These are phyloP conservation scores for Fusarium albidum DNA, from an alignment of 2,329 filamentous ascomycete species.

Conservation along the genomic window DNA sequence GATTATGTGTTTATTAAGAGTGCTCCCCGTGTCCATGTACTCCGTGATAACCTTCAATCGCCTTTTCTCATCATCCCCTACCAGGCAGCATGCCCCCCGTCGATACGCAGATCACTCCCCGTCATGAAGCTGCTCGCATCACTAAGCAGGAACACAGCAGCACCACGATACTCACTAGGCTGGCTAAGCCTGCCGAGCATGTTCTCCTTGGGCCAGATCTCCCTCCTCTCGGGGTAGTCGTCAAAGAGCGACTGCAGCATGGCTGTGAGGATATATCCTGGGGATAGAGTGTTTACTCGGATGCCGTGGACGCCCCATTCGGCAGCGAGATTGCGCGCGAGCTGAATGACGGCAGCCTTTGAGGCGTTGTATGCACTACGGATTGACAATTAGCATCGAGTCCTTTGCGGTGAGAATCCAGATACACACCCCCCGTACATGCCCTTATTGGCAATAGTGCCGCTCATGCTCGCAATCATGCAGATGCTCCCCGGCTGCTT, in stretches of 20 bases:
- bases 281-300: conserved; percentile 82
- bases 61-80: no score
- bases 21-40: no score
- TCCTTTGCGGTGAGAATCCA: not conserved
- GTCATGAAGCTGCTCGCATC: conserved; percentile 80
- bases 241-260: conserved; percentile 87
- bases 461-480: conserved; percentile 76
- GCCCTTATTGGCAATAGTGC: conserved; percentile 69
- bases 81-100: conserved; percentile 74
- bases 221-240: conserved; percentile 72
- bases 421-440: conserved; percentile 65
- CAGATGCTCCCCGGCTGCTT: conserved; percentile 68
- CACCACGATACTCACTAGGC: conserved; percentile 75
- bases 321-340: conserved; percentile 73
- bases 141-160: conserved; percentile 76
- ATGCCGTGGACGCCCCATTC: conserved; percentile 80
- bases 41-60: no score
- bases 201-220: conserved; percentile 82
- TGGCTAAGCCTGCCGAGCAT: conserved; percentile 78
- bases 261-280: conserved; percentile 80
- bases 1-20: no score
- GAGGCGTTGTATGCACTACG: conserved; percentile 78
- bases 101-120: conserved; percentile 73
- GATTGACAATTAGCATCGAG: no score
- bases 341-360: conserved; percentile 77